Evolutionary conservation across 2,329 filamentous ascomycete genomes (phyloP).

Genomic region (Ophiostoma novo-ulmi): DNA sequence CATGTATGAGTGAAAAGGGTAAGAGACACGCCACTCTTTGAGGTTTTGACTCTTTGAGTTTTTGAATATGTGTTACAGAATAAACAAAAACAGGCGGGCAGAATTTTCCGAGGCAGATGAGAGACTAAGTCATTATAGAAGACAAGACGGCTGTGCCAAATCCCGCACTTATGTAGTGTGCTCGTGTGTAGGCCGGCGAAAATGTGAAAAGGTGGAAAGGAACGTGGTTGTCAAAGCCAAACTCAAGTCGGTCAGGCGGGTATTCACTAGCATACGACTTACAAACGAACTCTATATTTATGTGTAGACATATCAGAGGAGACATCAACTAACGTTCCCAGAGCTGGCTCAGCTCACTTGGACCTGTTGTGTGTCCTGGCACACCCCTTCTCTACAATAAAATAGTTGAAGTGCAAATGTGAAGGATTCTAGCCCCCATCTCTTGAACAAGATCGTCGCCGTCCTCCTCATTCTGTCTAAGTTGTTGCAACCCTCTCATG

Average conservation of each 20-base stretch:
- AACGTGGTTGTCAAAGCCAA: neutral
- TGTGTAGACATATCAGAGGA: neutral
- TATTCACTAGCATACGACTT: neutral
- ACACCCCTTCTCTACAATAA: neutral
- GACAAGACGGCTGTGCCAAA: neutral
- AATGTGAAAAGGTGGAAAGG: neutral
- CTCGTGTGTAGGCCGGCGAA: neutral
- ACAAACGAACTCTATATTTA: neutral
- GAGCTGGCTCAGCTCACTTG: neutral
- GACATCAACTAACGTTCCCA: neutral
- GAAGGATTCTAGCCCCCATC: neutral
- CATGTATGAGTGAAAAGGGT: neutral
- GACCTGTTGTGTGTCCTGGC: neutral
- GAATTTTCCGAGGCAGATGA: neutral
- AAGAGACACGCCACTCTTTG: neutral
- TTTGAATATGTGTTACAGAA: neutral
- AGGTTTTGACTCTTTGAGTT: neutral
- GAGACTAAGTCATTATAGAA: neutral
- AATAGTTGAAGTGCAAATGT: neutral
- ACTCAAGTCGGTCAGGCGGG: neutral
- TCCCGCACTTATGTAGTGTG: neutral
- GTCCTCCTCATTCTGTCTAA: neutral
- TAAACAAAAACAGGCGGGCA: neutral
- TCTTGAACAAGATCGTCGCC: neutral
- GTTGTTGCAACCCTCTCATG: neutral